These are phyloP conservation scores for Termitomyces titanicus DNA, from an alignment of 768 basidiomycete genomes.

Conservation along the genomic window DNA sequence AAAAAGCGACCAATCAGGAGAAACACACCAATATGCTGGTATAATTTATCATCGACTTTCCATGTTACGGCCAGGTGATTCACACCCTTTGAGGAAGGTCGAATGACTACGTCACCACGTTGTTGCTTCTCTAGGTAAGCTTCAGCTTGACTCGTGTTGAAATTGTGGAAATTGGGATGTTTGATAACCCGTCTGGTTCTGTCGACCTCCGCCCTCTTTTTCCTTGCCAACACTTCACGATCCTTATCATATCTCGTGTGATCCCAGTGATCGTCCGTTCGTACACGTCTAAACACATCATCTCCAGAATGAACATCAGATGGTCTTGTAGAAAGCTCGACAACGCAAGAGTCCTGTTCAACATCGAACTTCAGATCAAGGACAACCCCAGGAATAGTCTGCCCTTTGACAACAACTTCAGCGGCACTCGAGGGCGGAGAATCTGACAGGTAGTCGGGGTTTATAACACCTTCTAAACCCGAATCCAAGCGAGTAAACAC, in stretches of 20 bases:
- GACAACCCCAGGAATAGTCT: conserved; percentile 77
- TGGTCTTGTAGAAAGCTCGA: conserved; percentile 72
- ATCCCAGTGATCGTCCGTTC: conserved; percentile 64
- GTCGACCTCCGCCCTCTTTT: conserved; percentile 82
- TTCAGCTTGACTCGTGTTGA: conserved; percentile 89
- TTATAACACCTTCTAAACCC: conserved; percentile 83
- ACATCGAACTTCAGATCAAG: conserved; percentile 66
- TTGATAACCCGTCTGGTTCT: conserved; percentile 85
- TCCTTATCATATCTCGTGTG: conserved; percentile 61
- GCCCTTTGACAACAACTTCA: conserved; percentile 67
- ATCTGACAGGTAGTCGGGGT: conserved; percentile 55
- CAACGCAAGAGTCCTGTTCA: conserved; percentile 56
- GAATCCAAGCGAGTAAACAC: conserved; percentile 84
- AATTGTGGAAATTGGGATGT: conserved; percentile 97
- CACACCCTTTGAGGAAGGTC: conserved; percentile 91
- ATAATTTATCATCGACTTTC: conserved; percentile 96
- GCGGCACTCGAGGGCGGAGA: conserved; percentile 32
- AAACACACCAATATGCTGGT: conserved; percentile 88
- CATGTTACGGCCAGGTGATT: conserved; percentile 97
- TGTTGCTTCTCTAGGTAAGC: conserved; percentile 85
- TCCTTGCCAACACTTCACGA: conserved; percentile 68
- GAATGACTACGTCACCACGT: conserved; percentile 92
- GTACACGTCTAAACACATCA: conserved; percentile 54
- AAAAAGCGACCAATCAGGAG: neutral
- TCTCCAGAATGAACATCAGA: conserved; percentile 63